Percentiles rank a stretch among this genome's conserved stretches.
Conservation (phyloP, 306 rosid genomes). For the Prosopis cineraria region DNA sequence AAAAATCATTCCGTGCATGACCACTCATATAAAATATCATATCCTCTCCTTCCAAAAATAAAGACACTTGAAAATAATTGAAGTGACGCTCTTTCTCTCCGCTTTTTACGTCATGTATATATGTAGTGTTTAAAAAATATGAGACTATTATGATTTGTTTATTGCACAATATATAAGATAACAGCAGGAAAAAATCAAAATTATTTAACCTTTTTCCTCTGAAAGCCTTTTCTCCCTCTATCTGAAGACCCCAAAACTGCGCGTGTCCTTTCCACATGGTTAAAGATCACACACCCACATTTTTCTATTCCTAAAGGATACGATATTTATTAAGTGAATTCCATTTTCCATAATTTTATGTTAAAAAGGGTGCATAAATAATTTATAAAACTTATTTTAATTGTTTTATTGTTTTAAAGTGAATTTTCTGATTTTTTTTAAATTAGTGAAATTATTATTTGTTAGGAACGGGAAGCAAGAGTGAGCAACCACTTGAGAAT, state of each 20-base stretch:
- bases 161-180: not conserved
- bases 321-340: not conserved
- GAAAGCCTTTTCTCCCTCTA: not conserved
- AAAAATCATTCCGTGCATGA: not conserved
- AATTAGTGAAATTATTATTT: not conserved
- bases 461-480: too few species aligned
- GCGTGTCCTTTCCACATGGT: not conserved
- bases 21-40: constrained; percentile 24
- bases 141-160: not conserved
- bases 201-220: not conserved
- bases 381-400: not conserved
- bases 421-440: not conserved
- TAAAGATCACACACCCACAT: not conserved
- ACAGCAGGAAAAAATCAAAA: not conserved
- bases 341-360: not conserved
- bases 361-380: not conserved
- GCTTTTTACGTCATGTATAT: not conserved
- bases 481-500: too few species aligned
- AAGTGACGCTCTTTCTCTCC: not conserved
- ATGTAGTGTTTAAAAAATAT: not conserved
- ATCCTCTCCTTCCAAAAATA: constrained; percentile 1
- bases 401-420: not conserved
- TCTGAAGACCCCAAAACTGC: not conserved
- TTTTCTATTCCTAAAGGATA: too few species aligned
- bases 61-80: not conserved